Evolutionary conservation across 805 yeast genomes (phyloP).

Genomic region (Hyphopichia homilentoma): DNA sequence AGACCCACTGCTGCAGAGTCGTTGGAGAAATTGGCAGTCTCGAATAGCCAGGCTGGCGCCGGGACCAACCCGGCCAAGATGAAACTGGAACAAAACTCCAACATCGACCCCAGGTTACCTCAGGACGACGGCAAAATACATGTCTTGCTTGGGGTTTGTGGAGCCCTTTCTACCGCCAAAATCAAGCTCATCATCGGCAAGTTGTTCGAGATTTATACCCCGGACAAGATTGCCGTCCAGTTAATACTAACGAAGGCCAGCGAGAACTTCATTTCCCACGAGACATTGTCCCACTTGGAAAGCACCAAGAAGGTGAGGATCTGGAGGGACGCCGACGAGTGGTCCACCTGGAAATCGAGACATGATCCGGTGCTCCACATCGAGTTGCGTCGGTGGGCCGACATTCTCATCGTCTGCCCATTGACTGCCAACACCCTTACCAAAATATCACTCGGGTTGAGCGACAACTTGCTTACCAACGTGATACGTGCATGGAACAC

Average conservation of each 20-base stretch:
- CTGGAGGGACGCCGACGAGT: slow-evolving; percentile 59
- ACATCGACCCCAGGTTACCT: slow-evolving; percentile 50
- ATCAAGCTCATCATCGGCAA: slow-evolving; percentile 50
- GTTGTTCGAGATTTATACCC: slow-evolving; percentile 48
- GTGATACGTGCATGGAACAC: slow-evolving; percentile 96
- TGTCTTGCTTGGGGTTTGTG: slow-evolving; percentile 55
- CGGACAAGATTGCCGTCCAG: slow-evolving; percentile 50
- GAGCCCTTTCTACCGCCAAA: slow-evolving; percentile 50
- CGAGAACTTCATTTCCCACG: slow-evolving; percentile 49
- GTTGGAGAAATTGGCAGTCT: slow-evolving; percentile 7
- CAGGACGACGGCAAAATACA: slow-evolving; percentile 55
- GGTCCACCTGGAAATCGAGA: slow-evolving; percentile 73
- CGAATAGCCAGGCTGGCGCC: background rate
- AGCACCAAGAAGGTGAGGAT: slow-evolving; percentile 42
- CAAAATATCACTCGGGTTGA: slow-evolving; percentile 84
- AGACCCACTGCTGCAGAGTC: slow-evolving; percentile 5
- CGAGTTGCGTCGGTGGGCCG: slow-evolving; percentile 96
- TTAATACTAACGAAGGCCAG: slow-evolving; percentile 51
- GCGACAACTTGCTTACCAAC: slow-evolving; percentile 87
- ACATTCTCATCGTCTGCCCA: slow-evolving; percentile 89
- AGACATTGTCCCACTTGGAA: slow-evolving; percentile 37
- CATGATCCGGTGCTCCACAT: slow-evolving; percentile 93
- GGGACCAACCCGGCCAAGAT: background rate
- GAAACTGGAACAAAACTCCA: slow-evolving; percentile 37
- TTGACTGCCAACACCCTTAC: slow-evolving; percentile 89